Base-by-base conservation (phyloP, 2,329 filamentous ascomycete species). In the Scedosporium minutisporum region DNA sequence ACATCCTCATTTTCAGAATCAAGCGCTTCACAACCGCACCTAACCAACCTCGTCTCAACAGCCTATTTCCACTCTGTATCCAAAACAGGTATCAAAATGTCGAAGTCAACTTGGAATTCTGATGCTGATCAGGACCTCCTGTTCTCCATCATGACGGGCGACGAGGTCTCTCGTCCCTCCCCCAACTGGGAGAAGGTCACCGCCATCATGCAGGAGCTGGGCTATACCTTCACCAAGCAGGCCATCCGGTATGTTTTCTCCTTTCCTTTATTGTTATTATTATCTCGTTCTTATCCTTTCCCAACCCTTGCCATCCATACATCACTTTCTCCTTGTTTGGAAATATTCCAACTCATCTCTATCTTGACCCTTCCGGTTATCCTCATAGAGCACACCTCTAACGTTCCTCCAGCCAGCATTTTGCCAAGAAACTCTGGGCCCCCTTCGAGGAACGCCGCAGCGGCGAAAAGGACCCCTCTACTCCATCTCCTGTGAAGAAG, bases 211-310 rank as follows among this genome's bases (percentile, higher is more conserved):
- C 66, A 69, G 0, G 68, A 65, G 5, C 71, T 72, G 62, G 77
- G 77, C 9, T 78, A 80, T n/a, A 21, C 6, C n/a, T 61, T 61
- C 29, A 57, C 46, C 62, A 66, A 66, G 0, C 80, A 78, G 60
- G 73, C 73, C 3, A 69, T 74, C 29, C 70, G 69, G 29, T 78
- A 78, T 60, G 73, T 79, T 42, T 71, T 74, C 76, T 68, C 63
- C 16, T 60, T 58, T 64, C 61, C 33, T 58, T 60, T 60, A 23
- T 59, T 60, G 14, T 60, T 58, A 21, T 58, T 58, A 29, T 27
- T 16, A 21, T 51, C 27, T 48, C 55, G 29, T 55, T 42, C n/a
- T 61, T 64, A n/a, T 48, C 64, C 33, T 27, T 14, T 51, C 44
- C 25, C 67, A 0, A 61, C 67, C 14, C 61, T 57, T 57, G 27